Percentiles rank a stretch among this genome's conserved stretches.
Conservation (phyloP, 148 eudicot genomes). For the Rhododendron ferrugineum region DNA sequence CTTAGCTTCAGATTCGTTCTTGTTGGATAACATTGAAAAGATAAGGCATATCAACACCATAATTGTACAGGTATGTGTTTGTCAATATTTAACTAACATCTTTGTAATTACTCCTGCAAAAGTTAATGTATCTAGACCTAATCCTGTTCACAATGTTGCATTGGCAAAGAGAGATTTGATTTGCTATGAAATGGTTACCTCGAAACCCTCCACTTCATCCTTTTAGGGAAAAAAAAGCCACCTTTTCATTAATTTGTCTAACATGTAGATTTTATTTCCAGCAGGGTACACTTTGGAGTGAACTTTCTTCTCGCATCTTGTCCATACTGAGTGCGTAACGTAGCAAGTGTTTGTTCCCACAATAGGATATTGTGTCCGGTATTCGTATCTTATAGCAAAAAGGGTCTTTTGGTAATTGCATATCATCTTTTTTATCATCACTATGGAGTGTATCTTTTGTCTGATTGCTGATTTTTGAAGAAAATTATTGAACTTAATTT, state of each 20-base stretch:
- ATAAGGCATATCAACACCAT: slow-evolving; percentile 78
- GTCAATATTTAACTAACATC: not conserved
- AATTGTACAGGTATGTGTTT: slow-evolving; percentile 75
- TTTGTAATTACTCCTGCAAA: not conserved
- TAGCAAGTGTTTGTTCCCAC: not conserved
- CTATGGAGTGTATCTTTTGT: not conserved
- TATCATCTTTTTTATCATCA: not conserved
- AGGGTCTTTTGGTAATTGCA: not conserved
- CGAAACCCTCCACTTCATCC: not conserved
- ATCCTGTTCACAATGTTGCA: not conserved
- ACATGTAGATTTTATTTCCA: not conserved
- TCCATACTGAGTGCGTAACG: not conserved
- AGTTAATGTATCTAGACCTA: no score
- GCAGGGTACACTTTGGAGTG: not conserved
- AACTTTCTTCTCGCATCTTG: not conserved
- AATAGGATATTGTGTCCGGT: not conserved
- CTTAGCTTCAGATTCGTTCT: slow-evolving; percentile 71
- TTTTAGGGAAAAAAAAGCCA: not conserved
- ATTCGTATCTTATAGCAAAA: not conserved
- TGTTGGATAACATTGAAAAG: slow-evolving; percentile 84
- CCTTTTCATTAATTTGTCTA: not conserved
- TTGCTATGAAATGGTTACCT: not conserved
- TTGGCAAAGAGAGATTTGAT: not conserved
- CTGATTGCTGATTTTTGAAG: not conserved
- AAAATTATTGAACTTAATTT: slow-evolving; percentile 4